Evolutionary conservation across 805 yeast genomes (phyloP).

Genomic region (Cyberlindnera americana): DNA sequence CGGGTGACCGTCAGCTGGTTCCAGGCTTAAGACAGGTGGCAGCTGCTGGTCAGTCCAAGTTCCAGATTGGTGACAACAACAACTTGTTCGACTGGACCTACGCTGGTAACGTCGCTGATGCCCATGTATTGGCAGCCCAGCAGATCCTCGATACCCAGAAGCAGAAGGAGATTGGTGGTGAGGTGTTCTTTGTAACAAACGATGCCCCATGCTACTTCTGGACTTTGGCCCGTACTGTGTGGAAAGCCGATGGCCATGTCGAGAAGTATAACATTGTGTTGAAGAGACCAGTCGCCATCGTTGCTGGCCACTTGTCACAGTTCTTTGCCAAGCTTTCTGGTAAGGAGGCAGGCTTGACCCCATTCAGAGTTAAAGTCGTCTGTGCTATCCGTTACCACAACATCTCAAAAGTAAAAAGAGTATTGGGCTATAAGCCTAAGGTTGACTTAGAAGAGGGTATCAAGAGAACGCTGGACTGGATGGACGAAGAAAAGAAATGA

Average conservation of each 20-base stretch:
- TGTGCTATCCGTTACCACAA: slow-evolving; percentile 94
- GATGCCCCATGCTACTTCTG: slow-evolving; percentile 95
- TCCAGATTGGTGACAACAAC: slow-evolving; percentile 92
- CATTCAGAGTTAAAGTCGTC: slow-evolving; percentile 88
- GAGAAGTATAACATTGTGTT: slow-evolving; percentile 68
- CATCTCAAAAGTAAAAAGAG: slow-evolving; percentile 76
- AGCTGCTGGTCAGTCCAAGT: slow-evolving; percentile 78
- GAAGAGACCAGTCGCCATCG: slow-evolving; percentile 70
- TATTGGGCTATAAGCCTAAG: slow-evolving; percentile 76
- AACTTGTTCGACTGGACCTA: slow-evolving; percentile 96
- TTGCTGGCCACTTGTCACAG: slow-evolving; percentile 78
- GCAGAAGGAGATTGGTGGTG: slow-evolving; percentile 63
- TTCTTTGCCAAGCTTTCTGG: slow-evolving; percentile 65
- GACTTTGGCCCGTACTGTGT: slow-evolving; percentile 93
- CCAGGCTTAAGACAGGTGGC: slow-evolving; percentile 89
- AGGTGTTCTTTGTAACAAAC: slow-evolving; percentile 86
- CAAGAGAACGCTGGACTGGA: slow-evolving; percentile 76
- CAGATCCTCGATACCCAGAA: slow-evolving; percentile 51
- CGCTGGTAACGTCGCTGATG: slow-evolving; percentile 97
- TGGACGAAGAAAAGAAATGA: slow-evolving; percentile 56
- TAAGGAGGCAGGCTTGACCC: slow-evolving; percentile 91
- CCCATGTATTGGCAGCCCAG: slow-evolving; percentile 90
- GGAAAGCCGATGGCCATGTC: slow-evolving; percentile 93
- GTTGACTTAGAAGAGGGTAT: slow-evolving; percentile 81
- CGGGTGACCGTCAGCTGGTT: slow-evolving; percentile 95